phyloP scores from a whole-genome alignment of 345 rosid species.

The Conringia planisiliqua region DNA sequence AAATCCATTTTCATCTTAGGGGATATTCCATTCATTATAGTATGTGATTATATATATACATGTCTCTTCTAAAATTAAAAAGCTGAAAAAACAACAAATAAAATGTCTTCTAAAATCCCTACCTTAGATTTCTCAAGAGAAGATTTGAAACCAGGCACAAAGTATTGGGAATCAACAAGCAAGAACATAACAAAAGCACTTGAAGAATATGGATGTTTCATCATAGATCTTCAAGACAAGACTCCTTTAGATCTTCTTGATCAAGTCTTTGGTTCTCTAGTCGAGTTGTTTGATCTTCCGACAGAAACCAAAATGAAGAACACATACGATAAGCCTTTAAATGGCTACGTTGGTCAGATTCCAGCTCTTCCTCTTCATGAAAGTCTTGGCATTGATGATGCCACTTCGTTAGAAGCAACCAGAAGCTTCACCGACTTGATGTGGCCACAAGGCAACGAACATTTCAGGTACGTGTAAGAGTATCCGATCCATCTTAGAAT shows the following conservation, averaged over 20 bases:
- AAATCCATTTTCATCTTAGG: not conserved
- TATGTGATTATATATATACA: not conserved
- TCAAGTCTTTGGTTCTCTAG: slow-evolving; percentile 27
- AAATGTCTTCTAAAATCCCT: slow-evolving; percentile 18
- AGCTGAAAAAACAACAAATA: not conserved
- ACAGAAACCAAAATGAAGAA: slow-evolving; percentile 40
- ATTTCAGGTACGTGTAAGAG: slow-evolving; percentile 32
- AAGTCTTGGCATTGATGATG: slow-evolving; percentile 43
- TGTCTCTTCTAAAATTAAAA: not conserved
- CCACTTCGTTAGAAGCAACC: slow-evolving; percentile 32
- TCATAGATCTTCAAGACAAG: slow-evolving; percentile 32
- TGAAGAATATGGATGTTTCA: slow-evolving; percentile 35
- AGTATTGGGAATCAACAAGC: slow-evolving; percentile 27
- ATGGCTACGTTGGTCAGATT: slow-evolving; percentile 36
- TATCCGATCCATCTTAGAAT: not conserved
- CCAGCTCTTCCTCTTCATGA: slow-evolving; percentile 47
- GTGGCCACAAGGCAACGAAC: slow-evolving; percentile 51
- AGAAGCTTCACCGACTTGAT: slow-evolving; percentile 40
- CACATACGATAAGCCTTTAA: slow-evolving; percentile 34
- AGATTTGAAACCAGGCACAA: slow-evolving; percentile 29
- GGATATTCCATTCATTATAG: slow-evolving; percentile 5
- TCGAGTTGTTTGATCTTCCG: slow-evolving; percentile 27
- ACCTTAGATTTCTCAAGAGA: slow-evolving; percentile 33
- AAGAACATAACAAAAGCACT: slow-evolving; percentile 20
- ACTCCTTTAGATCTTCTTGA: slow-evolving; percentile 29